Evolutionary conservation across 2,329 filamentous ascomycete genomes (phyloP), one percentile per base, ranked within the genome.

Genomic region (Stagonosporopsis cucurbitacearum): DNA sequence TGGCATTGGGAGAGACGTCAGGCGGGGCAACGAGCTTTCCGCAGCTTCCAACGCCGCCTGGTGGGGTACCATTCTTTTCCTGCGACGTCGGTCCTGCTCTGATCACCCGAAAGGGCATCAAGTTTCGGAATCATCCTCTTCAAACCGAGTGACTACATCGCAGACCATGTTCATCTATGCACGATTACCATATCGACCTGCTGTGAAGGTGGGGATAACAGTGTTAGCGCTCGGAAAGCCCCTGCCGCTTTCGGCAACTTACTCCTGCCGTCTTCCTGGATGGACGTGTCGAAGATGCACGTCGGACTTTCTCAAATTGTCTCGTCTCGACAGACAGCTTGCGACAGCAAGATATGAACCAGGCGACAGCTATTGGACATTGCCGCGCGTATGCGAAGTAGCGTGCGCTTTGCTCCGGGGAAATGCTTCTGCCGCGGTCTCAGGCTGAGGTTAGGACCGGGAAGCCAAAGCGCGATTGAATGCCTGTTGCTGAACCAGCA

Each of bases 1-100:
- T 39, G 39, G 30, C 19, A 45, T 37, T 23, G 19, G 28, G 37
- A 36, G 17, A 20, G 22, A 36, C 33, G 23, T 47, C 22, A 28
- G 28, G 50, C 42, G 42, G 50, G 44, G 50, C 50, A 54, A 37
- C 28, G 37, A 42, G 43, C 44, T 48, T 46, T 43, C 43, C 36
- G 44, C 36, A 42, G 36, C 50, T 48, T 36, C 42, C 39, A 20
- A 7, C 39, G 23, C n/a, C n/a, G 13, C 9, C 3, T 43, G 28
- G 44, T 37, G 36, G 50, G 50, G 50, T 47, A 42, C 23, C n/a
- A 22, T 15, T 41, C 30, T 35, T 36, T 6, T 23, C 35, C 42
- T 48, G 37, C 37, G 30, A 48, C 22, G 17, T 36, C 43, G 39
- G 28, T 15, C 32, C 43, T 42, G 40, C 37, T 6, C 23, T 30